Conservation (phyloP, 768 basidiomycete species). For the Kwoniella botswanensis region DNA sequence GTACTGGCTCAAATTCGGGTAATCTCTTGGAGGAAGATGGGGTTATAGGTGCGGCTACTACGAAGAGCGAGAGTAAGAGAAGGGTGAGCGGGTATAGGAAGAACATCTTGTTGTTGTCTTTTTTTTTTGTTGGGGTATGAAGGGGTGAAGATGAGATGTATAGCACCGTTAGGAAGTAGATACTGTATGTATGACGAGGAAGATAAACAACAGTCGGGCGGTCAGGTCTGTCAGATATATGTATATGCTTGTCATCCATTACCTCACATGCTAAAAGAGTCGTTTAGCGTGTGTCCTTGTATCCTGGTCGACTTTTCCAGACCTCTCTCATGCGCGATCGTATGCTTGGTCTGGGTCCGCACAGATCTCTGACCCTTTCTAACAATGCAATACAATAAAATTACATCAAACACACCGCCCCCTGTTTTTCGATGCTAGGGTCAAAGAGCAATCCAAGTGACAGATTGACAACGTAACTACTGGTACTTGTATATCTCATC, state of each 20-base stretch:
- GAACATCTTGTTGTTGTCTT: slow-evolving; percentile 10
- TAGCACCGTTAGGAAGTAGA: neutral
- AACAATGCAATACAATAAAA: neutral
- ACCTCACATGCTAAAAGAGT: neutral
- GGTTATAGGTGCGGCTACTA: slow-evolving; percentile 9
- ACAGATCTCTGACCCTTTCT: neutral
- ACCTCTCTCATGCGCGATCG: neutral
- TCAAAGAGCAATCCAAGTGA: neutral
- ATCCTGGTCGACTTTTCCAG: neutral
- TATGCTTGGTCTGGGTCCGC: neutral
- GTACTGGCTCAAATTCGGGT: slow-evolving; percentile 11
- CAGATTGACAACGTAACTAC: neutral
- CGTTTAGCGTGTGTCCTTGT: neutral
- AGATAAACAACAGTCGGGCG: neutral
- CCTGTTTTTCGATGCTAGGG: neutral
- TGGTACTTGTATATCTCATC: no score
- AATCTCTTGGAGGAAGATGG: neutral
- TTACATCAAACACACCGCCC: neutral
- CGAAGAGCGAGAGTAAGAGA: slow-evolving; percentile 21
- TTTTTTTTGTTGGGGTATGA: neutral
- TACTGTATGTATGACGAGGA: neutral
- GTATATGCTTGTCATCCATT: neutral
- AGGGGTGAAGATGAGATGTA: neutral
- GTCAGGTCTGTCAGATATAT: neutral
- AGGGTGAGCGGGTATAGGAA: slow-evolving; percentile 23